Percentiles rank a stretch among this genome's conserved stretches.
Conservation (phyloP, 306 rosid species). For the Vachellia pachyceras region DNA sequence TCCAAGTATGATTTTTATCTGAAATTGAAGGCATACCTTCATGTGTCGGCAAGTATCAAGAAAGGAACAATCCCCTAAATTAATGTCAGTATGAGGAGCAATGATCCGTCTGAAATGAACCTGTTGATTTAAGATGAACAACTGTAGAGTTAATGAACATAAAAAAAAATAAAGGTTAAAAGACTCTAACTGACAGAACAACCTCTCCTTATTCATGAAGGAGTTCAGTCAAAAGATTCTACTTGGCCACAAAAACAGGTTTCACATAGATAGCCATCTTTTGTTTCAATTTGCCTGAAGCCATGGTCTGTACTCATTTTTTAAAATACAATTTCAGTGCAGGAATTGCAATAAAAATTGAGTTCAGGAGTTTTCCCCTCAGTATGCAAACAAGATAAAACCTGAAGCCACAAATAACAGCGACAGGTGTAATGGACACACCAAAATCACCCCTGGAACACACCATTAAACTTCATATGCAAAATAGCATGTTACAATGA, state of each 20-base stretch:
- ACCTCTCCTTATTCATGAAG: neutral
- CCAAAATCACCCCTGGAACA: neutral
- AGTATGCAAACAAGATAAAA: neutral
- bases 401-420: neutral
- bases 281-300: neutral
- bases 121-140: conserved; percentile 53
- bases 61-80: conserved; percentile 95
- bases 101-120: conserved; percentile 96
- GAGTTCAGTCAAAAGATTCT: conserved; percentile 1
- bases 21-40: conserved; percentile 69
- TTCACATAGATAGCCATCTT: neutral
- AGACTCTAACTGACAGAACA: neutral
- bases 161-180: neutral
- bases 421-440: neutral
- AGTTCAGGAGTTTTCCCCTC: neutral
- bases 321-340: neutral
- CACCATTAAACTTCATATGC: neutral
- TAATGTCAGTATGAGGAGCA: conserved; percentile 95
- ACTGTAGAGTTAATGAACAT: neutral
- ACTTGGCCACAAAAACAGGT: neutral
- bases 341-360: neutral
- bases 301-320: neutral
- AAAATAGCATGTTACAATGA: neutral
- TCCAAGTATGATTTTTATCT: conserved; percentile 6
- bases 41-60: conserved; percentile 98